Conservation (phyloP, 2,329 filamentous ascomycete genomes). For the Teratosphaeria destructans region DNA sequence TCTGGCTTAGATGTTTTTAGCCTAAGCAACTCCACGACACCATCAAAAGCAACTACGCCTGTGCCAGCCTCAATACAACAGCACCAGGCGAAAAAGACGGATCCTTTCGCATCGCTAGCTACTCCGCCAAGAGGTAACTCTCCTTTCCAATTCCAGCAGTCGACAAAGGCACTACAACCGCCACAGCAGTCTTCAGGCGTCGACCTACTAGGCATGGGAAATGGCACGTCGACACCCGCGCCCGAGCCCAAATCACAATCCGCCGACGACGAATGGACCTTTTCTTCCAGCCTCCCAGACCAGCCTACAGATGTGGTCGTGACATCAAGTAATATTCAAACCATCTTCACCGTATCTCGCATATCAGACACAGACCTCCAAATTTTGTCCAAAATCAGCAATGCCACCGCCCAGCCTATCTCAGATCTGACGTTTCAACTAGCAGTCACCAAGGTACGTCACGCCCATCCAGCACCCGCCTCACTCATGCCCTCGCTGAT, state of each 20-base stretch:
- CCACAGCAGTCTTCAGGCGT: conserved; percentile 12
- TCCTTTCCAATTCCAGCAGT: conserved; percentile 40
- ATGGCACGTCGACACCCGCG: conserved; percentile 30
- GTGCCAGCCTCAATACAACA: conserved; percentile 24
- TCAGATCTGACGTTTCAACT: conserved; percentile 80
- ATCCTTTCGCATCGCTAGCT: conserved; percentile 52
- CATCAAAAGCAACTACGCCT: conserved; percentile 41
- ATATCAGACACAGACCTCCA: conserved; percentile 48
- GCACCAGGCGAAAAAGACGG: conserved; percentile 29
- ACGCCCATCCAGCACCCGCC: not conserved
- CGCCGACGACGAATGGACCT: conserved; percentile 83
- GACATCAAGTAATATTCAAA: conserved; percentile 53
- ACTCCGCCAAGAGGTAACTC: conserved; percentile 42
- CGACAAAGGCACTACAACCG: conserved; percentile 22
- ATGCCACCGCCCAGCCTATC: conserved; percentile 60
- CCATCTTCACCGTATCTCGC: conserved; percentile 62
- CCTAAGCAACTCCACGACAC: conserved; percentile 27
- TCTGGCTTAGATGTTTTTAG: conserved; percentile 49
- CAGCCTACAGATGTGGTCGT: conserved; percentile 54
- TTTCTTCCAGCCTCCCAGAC: conserved; percentile 73
- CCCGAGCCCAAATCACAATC: not conserved
- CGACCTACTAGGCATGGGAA: conserved; percentile 20
- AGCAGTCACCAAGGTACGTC: conserved; percentile 76
- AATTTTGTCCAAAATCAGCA: conserved; percentile 74
- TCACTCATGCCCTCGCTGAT: not conserved